Conservation (phyloP, 495 filamentous ascomycete species). For the Neurospora sp. region DNA sequence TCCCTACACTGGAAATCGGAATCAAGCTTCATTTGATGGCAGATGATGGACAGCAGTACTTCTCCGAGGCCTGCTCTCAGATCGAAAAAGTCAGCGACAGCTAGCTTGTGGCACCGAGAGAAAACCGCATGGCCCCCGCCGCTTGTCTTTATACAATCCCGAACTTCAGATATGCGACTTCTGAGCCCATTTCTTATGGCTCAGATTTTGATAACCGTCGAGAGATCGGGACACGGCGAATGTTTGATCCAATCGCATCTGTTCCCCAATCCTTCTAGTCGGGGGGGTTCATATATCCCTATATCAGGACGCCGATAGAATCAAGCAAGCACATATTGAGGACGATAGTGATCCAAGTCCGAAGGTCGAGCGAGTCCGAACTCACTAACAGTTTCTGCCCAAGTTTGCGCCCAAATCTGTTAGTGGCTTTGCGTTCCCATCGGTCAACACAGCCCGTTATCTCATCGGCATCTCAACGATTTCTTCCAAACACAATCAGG, state of each 20-base stretch:
- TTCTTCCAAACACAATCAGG: background rate
- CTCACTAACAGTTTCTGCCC: background rate
- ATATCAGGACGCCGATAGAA: background rate
- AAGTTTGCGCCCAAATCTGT: background rate
- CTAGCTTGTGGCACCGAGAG: background rate
- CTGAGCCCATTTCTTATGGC: background rate
- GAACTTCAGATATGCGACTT: background rate
- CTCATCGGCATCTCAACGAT: background rate
- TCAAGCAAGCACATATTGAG: too few relatives aligned
- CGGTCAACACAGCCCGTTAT: background rate
- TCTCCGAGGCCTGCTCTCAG: background rate
- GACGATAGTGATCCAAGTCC: background rate
- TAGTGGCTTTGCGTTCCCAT: background rate
- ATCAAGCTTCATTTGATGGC: background rate
- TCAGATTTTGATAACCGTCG: background rate
- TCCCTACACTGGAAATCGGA: background rate
- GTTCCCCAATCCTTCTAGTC: background rate
- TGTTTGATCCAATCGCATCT: background rate
- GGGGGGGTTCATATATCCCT: background rate
- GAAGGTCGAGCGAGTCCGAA: background rate
- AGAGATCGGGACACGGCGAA: background rate
- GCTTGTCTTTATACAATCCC: background rate
- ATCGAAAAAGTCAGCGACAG: background rate
- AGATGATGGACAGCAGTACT: background rate
- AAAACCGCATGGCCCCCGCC: background rate